Base-by-base conservation (phyloP, 2,329 filamentous ascomycete genomes). In the Hypoxylon sp. region DNA sequence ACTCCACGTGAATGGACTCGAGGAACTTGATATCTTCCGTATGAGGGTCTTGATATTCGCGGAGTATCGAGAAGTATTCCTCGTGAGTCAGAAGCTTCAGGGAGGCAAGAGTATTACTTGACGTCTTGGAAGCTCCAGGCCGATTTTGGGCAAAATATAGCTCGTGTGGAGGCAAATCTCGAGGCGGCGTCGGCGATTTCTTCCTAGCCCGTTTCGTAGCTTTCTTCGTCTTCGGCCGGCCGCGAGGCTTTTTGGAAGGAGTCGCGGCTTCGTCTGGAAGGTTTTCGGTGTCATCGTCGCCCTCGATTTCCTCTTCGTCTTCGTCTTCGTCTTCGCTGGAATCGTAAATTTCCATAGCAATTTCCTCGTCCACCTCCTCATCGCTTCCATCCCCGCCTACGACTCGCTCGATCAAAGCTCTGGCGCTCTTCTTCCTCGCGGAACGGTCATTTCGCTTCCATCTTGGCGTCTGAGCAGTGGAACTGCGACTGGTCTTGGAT, bases 81-180 rank as follows among this genome's bases (percentile, higher is more conserved):
- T 98, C 93, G 69, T 97, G 93, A 1, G 90, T 92, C 54, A 98
- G 85, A 9, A 97, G 79, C 3, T 85, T 80, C 27, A 96, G 79
- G 3, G 88, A 87, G 0, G 88, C 83, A 4, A 98, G 80, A 0
- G 87, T 96, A 64, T 95, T 95, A 71, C 91, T 89, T 1, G 93
- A 97, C 0, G 94, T 97, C 74, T 93, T 93, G 40, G 86, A 81
- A 3, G 87, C 83, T 2, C 91, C 92, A 0, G 91, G 87, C 43
- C 91, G 88, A 72, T 96, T 97, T 70, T 98, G 91, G 70, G 89
- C 91, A 74, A 99, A 98, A 78, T 96, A 99, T 65, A 90, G 85
- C 73, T 98, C 95, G 70, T 97, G 91, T 0, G 93, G 82, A 4
- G 93, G 90, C 2, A 98, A 82, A 67, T 97, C 85, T 48, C 86